These are phyloP conservation scores for Wolfiporia cocos DNA, from an alignment of 1,284 basidiomycete genomes.

Conservation along the genomic window DNA sequence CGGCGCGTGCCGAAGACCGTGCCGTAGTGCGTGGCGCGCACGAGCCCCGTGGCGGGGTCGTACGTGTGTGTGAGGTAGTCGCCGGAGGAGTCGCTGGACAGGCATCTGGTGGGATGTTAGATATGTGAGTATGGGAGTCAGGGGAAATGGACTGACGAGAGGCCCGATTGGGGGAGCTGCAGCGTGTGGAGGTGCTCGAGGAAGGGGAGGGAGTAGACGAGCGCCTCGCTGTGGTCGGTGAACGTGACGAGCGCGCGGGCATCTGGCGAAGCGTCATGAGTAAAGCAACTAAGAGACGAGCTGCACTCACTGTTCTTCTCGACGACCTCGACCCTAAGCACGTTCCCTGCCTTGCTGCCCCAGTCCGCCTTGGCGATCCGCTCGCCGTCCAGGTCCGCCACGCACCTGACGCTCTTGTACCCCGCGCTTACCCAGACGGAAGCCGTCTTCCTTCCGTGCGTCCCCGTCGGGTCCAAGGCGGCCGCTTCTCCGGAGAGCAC, in stretches of 20 bases:
- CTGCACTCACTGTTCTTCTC: constrained; percentile 40
- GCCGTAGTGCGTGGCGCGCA: constrained; percentile 40
- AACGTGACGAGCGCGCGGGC: constrained; percentile 59
- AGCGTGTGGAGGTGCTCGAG: constrained; percentile 52
- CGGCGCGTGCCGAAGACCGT: constrained; percentile 55
- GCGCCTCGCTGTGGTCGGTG: constrained; percentile 46
- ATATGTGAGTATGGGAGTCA: not conserved
- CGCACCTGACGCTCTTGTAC: constrained; percentile 47
- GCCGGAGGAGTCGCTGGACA: constrained; percentile 49
- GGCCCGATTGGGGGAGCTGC: constrained; percentile 34
- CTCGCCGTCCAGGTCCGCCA: constrained; percentile 55
- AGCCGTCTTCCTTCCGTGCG: constrained; percentile 1
- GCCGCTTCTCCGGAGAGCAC: constrained; percentile 20
- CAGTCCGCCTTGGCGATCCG: constrained; percentile 53
- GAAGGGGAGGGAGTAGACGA: constrained; percentile 67
- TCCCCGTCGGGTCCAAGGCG: constrained; percentile 11
- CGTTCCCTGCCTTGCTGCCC: constrained; percentile 42
- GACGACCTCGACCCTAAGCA: constrained; percentile 45
- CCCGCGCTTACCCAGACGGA: constrained; percentile 52
- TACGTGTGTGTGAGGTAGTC: constrained; percentile 45
- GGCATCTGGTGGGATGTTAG: constrained; percentile 28
- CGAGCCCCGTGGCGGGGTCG: constrained; percentile 26
- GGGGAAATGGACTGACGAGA: constrained; percentile 32
- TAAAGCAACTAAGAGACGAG: not conserved
- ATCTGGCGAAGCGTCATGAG: constrained; percentile 30